Base-by-base conservation (phyloP, 2,329 filamentous ascomycete species). In the Colletotrichum zoysiae region DNA sequence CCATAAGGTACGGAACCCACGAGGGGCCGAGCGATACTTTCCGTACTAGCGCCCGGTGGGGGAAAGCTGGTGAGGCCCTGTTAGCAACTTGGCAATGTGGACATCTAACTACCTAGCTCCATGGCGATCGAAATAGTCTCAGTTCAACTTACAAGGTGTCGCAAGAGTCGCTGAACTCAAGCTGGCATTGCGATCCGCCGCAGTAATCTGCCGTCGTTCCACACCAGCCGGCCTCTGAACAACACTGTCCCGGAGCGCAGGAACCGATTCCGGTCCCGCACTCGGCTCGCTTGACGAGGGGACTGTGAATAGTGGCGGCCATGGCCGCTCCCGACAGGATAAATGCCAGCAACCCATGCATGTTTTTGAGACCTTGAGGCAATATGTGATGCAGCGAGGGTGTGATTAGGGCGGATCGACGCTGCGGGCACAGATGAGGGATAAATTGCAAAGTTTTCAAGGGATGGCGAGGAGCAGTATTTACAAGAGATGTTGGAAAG, bases 131-230 rank as follows among this genome's bases (percentile, higher is more conserved):
- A 42, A 44, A n/a, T 23, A 23, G 59, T 64, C 23, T 30, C 51
- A 33, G 18, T 40, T 35, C 5, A 26, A 77, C 82, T 80, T 76
- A 83, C 82, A 82, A 80, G 72, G 82, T 81, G 71, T 84, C 81
- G 78, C 82, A 84, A 50, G 78, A 76, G 66, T 82, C 79, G 70
- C 81, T 81, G 74, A 80, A 84, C 14, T 80, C 78, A 48, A 84
- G 74, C 70, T 83, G 82, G 70, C 82, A 84, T 53, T 77, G 76
- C 5, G 81, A 82, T 40, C 82, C 82, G 56, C 74, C 77, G 69
- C 82, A 84, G 69, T 78, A 82, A 18, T 79, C 78, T 40, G 64
- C 70, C 20, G 75, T 75, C 3, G 76, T 82, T 64, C 82, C 82
- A 76, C 82, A 84, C 74, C 78, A 80, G 46, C 81, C 81, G 62